Evolutionary conservation across 371 early-diverging fungal species (phyloP), one percentile per base, ranked within the genome.

Genomic region (Syncephalis plumigaleata): DNA sequence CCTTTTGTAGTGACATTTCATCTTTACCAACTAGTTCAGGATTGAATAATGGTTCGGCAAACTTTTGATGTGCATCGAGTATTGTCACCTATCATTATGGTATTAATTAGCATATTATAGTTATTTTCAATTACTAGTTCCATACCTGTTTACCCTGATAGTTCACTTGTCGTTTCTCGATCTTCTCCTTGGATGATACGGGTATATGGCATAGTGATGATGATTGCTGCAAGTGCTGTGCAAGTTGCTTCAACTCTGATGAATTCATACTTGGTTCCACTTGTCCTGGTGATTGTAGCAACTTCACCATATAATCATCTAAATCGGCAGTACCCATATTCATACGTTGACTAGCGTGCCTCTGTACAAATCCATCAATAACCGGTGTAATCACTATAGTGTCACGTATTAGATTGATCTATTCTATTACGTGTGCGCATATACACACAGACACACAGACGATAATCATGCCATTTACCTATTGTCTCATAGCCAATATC

Each of bases 401-500:
- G 1, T 7, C 9, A 9, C 0, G 27, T n/a, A n/a, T 43, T 17
- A 13, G 45, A 21, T 42, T 21, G n/a, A 7, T 1, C 16, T 20
- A 26, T 36, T 16, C 17, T 24, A 4, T 13, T 37, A n/a, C n/a
- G n/a, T n/a, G n/a, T n/a, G n/a, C n/a, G n/a, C n/a, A n/a, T n/a
- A n/a, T n/a, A n/a, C n/a, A 8, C 22, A 48, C 13, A 46, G 48
- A n/a, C n/a, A n/a, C n/a, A n/a, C n/a, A n/a, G n/a, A n/a, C n/a
- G n/a, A n/a, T 39, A 42, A 50, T 22, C 16, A 53, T n/a, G 23
- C 44, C 22, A 21, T 16, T 18, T 20, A 18, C 42, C 27, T n/a
- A 11, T 22, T 26, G 8, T 36, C 1, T 25, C 64, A 53, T 91
- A 76, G 15, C 92, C 92, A 62, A 92, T 71, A 55, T 92, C 91